Base-by-base conservation (phyloP, 139 green algal species). In the Desmodesmus armatus region DNA sequence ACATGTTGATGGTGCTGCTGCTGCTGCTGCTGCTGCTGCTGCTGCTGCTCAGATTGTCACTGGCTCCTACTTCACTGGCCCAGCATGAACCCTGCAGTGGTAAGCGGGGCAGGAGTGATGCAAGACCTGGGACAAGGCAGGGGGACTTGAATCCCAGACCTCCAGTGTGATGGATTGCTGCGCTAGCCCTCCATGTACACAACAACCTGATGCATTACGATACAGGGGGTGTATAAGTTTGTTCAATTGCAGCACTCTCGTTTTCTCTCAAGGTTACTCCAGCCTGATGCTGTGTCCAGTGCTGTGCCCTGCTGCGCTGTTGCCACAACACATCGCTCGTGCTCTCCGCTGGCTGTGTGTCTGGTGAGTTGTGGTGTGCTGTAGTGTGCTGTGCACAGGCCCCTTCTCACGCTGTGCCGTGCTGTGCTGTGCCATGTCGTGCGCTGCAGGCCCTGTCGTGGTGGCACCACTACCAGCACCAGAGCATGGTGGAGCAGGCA, bases 41-140 rank as follows among this genome's bases (percentile, higher is more conserved):
- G 70, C 70, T 13, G 70, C 13, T 74, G 70, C 70, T 37, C 89
- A 90, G 87, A 87, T 83, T 72, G 69, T 89, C 23, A 39, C 86
- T 19, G 89, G 89, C 21, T 77, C 65, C 31, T 72, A 85, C 53
- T 91, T 85, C 62, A 91, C 89, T 0, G 89, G 89, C 89, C 89
- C 33, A 85, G 60, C 43, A 74, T 92, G 31, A 92, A 92, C 85
- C 89, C 89, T n/a, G 83, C 81, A 49, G 70, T 92, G 51, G 78
- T 73, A 21, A 53, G 67, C 15, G n/a, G n/a, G n/a, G n/a, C n/a
- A n/a, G n/a, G n/a, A n/a, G n/a, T n/a, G n/a, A n/a, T n/a, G n/a
- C n/a, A n/a, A n/a, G n/a, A n/a, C n/a, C n/a, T n/a, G n/a, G n/a
- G n/a, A n/a, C n/a, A n/a, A n/a, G n/a, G n/a, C n/a, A n/a, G n/a